Evolutionary conservation across 2,329 filamentous ascomycete genomes (phyloP), one percentile per base, ranked within the genome.

Genomic region (Alternaria arbusti): DNA sequence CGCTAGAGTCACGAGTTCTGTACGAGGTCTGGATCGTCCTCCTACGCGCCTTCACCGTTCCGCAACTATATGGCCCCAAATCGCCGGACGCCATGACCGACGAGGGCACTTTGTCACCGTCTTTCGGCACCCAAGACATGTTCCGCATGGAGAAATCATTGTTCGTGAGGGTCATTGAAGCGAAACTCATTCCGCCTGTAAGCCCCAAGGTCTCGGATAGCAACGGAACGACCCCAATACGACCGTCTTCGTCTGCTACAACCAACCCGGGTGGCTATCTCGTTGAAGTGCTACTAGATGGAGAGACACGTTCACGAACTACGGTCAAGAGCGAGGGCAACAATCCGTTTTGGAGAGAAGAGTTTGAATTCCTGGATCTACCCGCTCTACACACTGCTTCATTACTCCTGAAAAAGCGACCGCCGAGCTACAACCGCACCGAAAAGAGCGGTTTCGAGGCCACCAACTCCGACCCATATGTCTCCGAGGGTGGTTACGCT

Each of bases 11-110:
- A 25, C 88, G 94, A 45, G 89, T 97, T 7, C 85, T 97, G n/a
- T 97, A 96, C 73, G 96, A 99, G 78, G 96, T 97, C 12, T 99
- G 96, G 96, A 95, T 97, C 73, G 94, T 97, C 7, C 84, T 99
- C 10, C 80, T 99, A 28, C 89, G 95, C 66, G 94, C 95, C 0
- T 97, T 97, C 78, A 93, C 95, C 0, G 90, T 97, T 49, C 95
- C 96, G 0, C 94, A 97, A 72, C 85, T 98, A 12, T 98, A 97
- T 76, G 92, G 90, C 2, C 86, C 87, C n/a, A 86, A 87, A 65
- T 82, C 83, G 64, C 81, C 83, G 65, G 76, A 78, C 81, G 61
- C 76, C 68, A 26, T 84, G 81, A 67, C 75, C 79, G 79, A 78
- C 25, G 78, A 81, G 25, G 72, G 78, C 15, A 66, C 74, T 11